These are phyloP conservation scores for Scheffersomyces spartinae DNA, from an alignment of 805 yeast genomes.

Conservation along the genomic window DNA sequence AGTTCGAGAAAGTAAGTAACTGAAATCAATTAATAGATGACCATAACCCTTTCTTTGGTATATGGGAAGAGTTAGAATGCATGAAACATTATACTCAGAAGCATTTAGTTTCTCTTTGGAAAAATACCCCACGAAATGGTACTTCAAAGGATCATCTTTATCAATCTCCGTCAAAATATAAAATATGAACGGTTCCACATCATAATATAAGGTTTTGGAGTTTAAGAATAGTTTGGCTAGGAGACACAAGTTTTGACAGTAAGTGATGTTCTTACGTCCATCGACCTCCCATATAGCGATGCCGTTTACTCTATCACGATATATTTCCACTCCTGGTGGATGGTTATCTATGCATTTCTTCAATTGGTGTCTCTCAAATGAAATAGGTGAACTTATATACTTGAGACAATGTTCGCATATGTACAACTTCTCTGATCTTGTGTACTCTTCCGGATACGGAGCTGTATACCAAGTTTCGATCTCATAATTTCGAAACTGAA, in stretches of 20 bases:
- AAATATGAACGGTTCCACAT: conserved; percentile 90
- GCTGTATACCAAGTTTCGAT: conserved; percentile 89
- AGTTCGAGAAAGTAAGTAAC: conserved; percentile 63
- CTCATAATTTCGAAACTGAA: conserved; percentile 61
- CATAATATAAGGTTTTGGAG: conserved; percentile 86
- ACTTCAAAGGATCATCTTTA: conserved; percentile 23
- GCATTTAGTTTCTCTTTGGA: conserved; percentile 75
- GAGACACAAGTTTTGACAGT: conserved; percentile 83
- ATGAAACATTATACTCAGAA: conserved; percentile 74
- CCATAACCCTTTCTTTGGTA: conserved; percentile 89
- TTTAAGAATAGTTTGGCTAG: conserved; percentile 82
- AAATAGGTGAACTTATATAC: conserved; percentile 61
- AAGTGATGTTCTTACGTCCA: conserved; percentile 70
- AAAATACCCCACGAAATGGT: conserved; percentile 89
- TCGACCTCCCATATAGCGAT: conserved; percentile 44
- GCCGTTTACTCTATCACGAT: conserved; percentile 17
- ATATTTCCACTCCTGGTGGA: conserved; percentile 51
- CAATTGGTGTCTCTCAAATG: conserved; percentile 54
- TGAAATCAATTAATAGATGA: conserved; percentile 75
- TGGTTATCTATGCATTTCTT: conserved; percentile 56
- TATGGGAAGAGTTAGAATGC: conserved; percentile 82
- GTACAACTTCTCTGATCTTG: conserved; percentile 48
- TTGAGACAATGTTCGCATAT: conserved; percentile 80
- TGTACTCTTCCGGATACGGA: conserved; percentile 85
- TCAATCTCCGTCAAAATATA: conserved; percentile 72